Conservation (phyloP, 257 asterid species). For the Salvia splendens region DNA sequence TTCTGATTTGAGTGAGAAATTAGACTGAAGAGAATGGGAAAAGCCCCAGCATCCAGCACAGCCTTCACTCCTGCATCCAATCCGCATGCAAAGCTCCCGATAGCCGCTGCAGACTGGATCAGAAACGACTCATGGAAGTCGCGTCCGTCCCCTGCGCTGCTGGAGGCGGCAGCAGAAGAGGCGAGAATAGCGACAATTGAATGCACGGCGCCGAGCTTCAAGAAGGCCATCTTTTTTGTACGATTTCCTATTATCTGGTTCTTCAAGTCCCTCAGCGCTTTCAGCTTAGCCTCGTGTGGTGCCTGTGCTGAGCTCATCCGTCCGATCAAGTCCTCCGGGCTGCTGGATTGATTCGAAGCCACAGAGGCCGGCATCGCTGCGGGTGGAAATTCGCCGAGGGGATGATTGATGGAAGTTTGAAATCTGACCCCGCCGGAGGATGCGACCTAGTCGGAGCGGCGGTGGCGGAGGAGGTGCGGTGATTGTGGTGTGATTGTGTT, state of each 20-base stretch:
- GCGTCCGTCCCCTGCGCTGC: constrained; percentile 28
- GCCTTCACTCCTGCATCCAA: constrained; percentile 79
- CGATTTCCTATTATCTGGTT: constrained; percentile 93
- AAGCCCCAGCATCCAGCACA: constrained; percentile 86
- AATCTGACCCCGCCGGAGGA: constrained; percentile 37
- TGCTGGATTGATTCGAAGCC: constrained; percentile 50
- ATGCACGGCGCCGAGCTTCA: constrained; percentile 88
- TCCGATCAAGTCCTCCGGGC: constrained; percentile 70
- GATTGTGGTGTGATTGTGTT: constrained; percentile 25
- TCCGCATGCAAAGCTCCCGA: constrained; percentile 96
- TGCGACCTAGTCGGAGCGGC: constrained; percentile 27
- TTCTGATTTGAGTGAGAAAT: constrained; percentile 68
- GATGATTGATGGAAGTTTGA: background rate
- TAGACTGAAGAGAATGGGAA: constrained; percentile 56
- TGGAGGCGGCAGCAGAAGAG: constrained; percentile 38
- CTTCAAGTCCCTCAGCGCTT: constrained; percentile 77
- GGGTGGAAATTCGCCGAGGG: background rate
- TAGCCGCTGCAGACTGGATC: constrained; percentile 74
- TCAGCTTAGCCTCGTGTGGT: constrained; percentile 55
- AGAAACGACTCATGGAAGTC: constrained; percentile 53
- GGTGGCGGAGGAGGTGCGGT: constrained; percentile 19
- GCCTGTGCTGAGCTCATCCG: constrained; percentile 49
- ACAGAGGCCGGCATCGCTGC: constrained; percentile 65
- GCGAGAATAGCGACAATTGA: constrained; percentile 63
- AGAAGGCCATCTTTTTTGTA: constrained; percentile 70